Evolutionary conservation across 805 yeast genomes (phyloP), one percentile per base, ranked within the genome.

Genomic region (Brettanomyces custersianus): DNA sequence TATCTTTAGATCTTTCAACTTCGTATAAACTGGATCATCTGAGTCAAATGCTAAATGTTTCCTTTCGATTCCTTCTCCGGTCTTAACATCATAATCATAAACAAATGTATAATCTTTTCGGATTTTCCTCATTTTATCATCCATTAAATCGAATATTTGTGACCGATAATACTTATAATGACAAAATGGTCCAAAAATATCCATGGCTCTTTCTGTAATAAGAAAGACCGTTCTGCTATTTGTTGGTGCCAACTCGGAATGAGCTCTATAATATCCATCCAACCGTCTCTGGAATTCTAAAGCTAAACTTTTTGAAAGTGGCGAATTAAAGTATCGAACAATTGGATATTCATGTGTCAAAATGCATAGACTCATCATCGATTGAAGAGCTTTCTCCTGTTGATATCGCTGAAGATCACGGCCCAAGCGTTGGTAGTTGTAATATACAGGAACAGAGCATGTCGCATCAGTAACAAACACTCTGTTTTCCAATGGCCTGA

Each of bases 151-250:
- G 62, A 80, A 80, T 15, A 88, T 81, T 83, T 88, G 78, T 4
- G 96, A 88, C 59, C 90, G 94, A 57, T 88, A 92, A 18, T 80
- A 74, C 57, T 88, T 85, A 54, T 86, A 95, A 56, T 92, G 97
- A 37, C 88, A 59, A 32, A 92, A 54, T 0, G 96, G 95, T 5
- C 92, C 82, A 48, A 74, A 73, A 33, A 81, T 63, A 55, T 94
- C 98, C 53, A 87, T 54, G 2, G 94, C 70, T 42, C 99, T 68
- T 57, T 92, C 98, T 2, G 83, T 65, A 15, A 92, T 74, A 23
- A 92, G 57, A 44, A 90, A 67, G 0, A 83, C 67, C 0, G 95
- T 72, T 23, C 65, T 52, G 15, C 49, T 49, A 16, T 46, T 47
- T 42, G 62, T 59, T 1, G 77, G 75, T 5, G 84, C 83, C 51